phyloP scores from a whole-genome alignment of 1,284 basidiomycete genomes.

The Leccinum fuscescens region DNA sequence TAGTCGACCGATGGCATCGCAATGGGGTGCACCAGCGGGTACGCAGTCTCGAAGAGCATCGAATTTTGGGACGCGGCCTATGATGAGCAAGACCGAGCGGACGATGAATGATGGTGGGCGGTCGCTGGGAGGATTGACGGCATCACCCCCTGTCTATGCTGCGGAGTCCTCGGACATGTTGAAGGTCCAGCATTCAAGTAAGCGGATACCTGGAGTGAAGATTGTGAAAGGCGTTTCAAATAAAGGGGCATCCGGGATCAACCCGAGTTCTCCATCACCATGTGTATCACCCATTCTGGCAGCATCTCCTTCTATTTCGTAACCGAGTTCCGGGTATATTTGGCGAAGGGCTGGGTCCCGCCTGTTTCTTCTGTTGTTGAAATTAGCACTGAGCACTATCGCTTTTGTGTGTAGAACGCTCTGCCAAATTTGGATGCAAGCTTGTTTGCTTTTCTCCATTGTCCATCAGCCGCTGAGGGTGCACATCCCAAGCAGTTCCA shows the following conservation, averaged over 20 bases:
- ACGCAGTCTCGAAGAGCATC: conserved; percentile 2
- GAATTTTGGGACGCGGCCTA: background rate
- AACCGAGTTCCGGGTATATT: conserved; percentile 8
- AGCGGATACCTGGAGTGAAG: conserved; percentile 35
- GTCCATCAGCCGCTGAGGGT: background rate
- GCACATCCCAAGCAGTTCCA: background rate
- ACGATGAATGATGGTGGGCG: conserved; percentile 4
- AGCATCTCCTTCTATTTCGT: conserved; percentile 3
- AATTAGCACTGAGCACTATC: conserved; percentile 4
- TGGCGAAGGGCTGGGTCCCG: background rate
- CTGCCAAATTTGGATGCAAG: background rate
- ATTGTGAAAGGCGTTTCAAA: conserved; percentile 26
- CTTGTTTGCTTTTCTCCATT: background rate
- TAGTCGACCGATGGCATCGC: conserved; percentile 19
- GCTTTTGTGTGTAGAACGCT: conserved; percentile 6
- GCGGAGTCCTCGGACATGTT: conserved; percentile 16
- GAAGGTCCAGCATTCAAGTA: conserved; percentile 17
- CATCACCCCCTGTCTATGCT: conserved; percentile 5
- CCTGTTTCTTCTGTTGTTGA: conserved; percentile 6
- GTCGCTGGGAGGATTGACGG: background rate
- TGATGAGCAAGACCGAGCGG: background rate
- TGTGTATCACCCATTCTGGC: conserved; percentile 1
- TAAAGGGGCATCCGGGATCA: conserved; percentile 10
- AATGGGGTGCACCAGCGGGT: background rate
- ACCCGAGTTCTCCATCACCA: conserved; percentile 4